These are phyloP conservation scores for Volvariella surrecta DNA, from an alignment of 1,284 basidiomycete genomes.

Conservation along the genomic window DNA sequence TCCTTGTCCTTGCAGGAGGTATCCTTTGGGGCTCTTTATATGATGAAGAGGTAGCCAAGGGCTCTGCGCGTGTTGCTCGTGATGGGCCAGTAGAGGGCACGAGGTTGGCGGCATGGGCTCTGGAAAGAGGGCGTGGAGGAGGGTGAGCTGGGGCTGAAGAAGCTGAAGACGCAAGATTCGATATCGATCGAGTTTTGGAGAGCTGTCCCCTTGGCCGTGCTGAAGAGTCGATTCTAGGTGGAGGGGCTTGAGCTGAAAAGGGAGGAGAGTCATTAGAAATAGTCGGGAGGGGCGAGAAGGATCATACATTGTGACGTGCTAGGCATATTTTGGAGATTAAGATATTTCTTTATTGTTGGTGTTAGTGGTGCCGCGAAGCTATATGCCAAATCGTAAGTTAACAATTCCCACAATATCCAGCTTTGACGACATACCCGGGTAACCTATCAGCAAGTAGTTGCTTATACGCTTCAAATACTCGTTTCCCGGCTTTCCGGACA, in stretches of 20 bases:
- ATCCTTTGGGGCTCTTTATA: neutral
- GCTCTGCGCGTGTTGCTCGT: conserved; percentile 1
- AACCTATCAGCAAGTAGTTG: conserved; percentile 59
- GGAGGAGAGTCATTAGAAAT: conserved; percentile 10
- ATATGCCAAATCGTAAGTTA: conserved; percentile 6
- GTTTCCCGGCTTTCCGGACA: conserved; percentile 58
- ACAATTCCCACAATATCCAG: neutral
- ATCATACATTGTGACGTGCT: conserved; percentile 17
- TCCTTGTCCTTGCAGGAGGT: neutral
- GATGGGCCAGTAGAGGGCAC: conserved; percentile 3
- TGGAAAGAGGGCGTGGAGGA: neutral
- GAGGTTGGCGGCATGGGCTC: neutral
- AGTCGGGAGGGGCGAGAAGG: conserved; percentile 8
- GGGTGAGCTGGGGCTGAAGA: neutral
- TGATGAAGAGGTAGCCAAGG: neutral
- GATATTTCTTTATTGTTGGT: conserved; percentile 71
- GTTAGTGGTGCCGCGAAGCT: conserved; percentile 72
- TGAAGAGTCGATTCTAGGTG: conserved; percentile 6
- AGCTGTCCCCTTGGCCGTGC: neutral
- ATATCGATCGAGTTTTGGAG: neutral
- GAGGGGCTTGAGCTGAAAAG: neutral
- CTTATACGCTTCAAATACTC: conserved; percentile 72
- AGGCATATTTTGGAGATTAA: conserved; percentile 43
- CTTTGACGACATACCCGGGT: conserved; percentile 40
- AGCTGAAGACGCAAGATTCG: neutral